Evolutionary conservation across 768 basidiomycete species (phyloP), one percentile per base, ranked within the genome.

Genomic region (Rubroboletus pulcherrimus): DNA sequence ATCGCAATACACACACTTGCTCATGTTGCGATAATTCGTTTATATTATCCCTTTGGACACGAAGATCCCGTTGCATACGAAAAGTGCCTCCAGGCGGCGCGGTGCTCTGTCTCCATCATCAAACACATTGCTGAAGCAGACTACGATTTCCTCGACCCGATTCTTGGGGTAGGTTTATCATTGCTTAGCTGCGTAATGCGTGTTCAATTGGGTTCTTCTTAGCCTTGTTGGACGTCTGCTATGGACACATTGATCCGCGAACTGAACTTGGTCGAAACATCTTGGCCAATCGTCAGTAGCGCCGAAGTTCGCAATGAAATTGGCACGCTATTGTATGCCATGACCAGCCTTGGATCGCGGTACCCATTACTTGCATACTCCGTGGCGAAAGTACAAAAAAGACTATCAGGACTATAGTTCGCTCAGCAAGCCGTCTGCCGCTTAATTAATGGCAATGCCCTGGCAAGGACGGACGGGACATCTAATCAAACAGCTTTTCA

Each of bases 221-320:
- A 88, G 88, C 80, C 83, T 9, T 89, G 87, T 60, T 89, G 89
- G 89, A 83, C 84, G 15, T 77, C 75, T 51, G 83, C 80, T 37
- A 84, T 86, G 49, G 86, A 88, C 66, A 81, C 82, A 17, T 72
- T 90, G 55, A 78, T 87, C 50, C 77, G 80, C 41, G 86, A 90
- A 66, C 76, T 88, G n/a, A 78, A 83, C 52, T 70, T 80, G 54
- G 73, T 86, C 49, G 84, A 86, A 65, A 68, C 79, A 14, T 77
- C 86, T 39, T 89, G 87, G 85, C 79, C 85, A 10, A 73, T 81
- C 37, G 73, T 81, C 58, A 79, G 80, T 64, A 77, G 75, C 53
- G 71, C 78, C 52, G 86, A 88, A 56, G 71, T 85, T 51, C 82
- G 83, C 57, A 80, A 74, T 62, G 86, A 89, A 56, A 79, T 88